Evolutionary conservation across 208 protist species (phyloP).

Genomic region (Acanthamoeba sp.): DNA sequence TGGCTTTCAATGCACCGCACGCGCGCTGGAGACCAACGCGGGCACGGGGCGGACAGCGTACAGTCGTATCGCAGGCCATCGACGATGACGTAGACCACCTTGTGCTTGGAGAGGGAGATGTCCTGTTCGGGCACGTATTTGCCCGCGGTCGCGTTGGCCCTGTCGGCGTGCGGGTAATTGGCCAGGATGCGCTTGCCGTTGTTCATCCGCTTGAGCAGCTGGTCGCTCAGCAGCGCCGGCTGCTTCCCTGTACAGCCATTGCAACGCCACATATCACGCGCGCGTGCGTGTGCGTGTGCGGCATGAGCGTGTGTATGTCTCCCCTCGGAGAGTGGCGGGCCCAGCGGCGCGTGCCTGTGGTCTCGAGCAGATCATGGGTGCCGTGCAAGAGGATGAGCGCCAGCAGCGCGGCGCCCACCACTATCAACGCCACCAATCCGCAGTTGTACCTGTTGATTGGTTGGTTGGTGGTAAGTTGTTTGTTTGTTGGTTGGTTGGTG

Average conservation of each 20-base stretch:
- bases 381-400: background rate
- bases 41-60: no score
- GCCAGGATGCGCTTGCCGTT: background rate
- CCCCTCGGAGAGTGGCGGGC: no score
- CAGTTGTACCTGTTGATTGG: background rate
- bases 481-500: no score
- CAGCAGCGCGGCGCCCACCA: background rate
- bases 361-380: slow-evolving; percentile 29
- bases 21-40: no score
- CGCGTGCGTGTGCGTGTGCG: background rate
- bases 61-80: slow-evolving; percentile 26
- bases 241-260: background rate
- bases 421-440: background rate
- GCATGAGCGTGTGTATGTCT: background rate
- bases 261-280: background rate
- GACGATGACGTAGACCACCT: slow-evolving; percentile 35
- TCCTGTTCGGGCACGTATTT: background rate
- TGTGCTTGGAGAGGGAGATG: slow-evolving; percentile 13
- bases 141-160: background rate
- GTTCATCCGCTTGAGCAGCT: slow-evolving; percentile 7
- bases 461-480: no score
- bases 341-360: background rate
- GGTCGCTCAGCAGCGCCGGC: background rate
- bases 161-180: background rate
- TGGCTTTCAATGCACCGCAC: no score